Evolutionary conservation across 1,139 yeast genomes (phyloP).

Genomic region (Kodamaea sp.): DNA sequence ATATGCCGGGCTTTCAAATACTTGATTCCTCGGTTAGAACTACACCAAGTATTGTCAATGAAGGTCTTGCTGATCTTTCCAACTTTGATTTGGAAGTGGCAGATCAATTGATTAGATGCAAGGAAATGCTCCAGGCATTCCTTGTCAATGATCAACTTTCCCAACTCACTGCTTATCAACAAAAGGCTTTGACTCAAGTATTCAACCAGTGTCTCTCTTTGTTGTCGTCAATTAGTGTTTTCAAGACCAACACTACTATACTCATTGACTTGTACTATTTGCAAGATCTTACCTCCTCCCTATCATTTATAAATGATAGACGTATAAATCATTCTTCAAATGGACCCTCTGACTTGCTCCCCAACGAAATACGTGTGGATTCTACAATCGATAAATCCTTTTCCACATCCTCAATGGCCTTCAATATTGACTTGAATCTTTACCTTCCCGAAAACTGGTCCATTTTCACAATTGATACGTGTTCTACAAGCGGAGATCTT

Average conservation of each 20-base stretch:
- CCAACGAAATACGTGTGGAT: constrained; percentile 6
- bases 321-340: constrained; percentile 14
- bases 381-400: not conserved
- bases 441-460: constrained; percentile 55
- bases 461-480: constrained; percentile 63
- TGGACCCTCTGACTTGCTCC: constrained; percentile 14
- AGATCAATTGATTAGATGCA: constrained; percentile 20
- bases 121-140: constrained; percentile 16
- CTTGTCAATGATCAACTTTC: not conserved
- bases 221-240: constrained; percentile 26
- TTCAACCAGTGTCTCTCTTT: constrained; percentile 26
- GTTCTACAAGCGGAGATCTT: constrained; percentile 58
- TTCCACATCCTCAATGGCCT: constrained; percentile 10
- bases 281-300: constrained; percentile 35
- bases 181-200: constrained; percentile 20
- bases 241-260: constrained; percentile 21
- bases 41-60: constrained; percentile 12
- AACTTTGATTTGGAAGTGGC: constrained; percentile 11
- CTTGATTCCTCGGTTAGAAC: constrained; percentile 10
- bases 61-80: constrained; percentile 11
- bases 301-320: constrained; percentile 36
- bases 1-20: constrained; percentile 3
- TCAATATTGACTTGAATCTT: constrained; percentile 19
- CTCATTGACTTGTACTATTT: constrained; percentile 29
- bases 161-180: constrained; percentile 16